Percentiles rank a stretch among this genome's conserved stretches.
These are phyloP conservation scores for Salix dunnii DNA, from an alignment of 345 rosid species.

Conservation along the genomic window DNA sequence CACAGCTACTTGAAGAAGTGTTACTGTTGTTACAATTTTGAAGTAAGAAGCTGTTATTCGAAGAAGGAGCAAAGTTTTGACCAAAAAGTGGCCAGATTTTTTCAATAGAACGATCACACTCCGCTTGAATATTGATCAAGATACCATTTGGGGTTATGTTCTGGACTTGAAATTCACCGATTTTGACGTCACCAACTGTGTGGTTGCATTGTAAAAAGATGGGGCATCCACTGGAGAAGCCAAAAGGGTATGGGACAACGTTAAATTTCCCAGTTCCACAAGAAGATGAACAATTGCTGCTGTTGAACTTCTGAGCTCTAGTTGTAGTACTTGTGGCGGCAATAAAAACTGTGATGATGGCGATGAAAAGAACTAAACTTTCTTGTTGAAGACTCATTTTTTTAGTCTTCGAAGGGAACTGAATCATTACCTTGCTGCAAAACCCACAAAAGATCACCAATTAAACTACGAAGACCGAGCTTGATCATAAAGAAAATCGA, in stretches of 20 bases:
- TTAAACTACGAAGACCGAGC: neutral
- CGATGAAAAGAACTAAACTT: slow-evolving; percentile 3
- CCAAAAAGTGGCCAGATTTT: slow-evolving; percentile 34
- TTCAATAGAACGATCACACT: slow-evolving; percentile 40
- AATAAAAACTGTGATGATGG: slow-evolving; percentile 2
- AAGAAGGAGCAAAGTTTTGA: slow-evolving; percentile 38
- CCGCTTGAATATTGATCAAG: slow-evolving; percentile 35
- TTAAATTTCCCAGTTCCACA: slow-evolving; percentile 39
- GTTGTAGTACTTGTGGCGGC: neutral
- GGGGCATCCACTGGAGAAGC: slow-evolving; percentile 51
- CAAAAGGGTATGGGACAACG: slow-evolving; percentile 59
- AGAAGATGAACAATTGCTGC: slow-evolving; percentile 11
- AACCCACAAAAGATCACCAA: neutral
- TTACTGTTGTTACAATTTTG: slow-evolving; percentile 49
- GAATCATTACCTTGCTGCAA: slow-evolving; percentile 8
- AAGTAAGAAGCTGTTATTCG: slow-evolving; percentile 51
- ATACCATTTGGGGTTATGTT: slow-evolving; percentile 48
- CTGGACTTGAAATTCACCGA: slow-evolving; percentile 50
- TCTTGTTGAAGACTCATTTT: slow-evolving; percentile 16
- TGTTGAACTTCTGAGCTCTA: slow-evolving; percentile 13
- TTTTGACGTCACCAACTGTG: neutral
- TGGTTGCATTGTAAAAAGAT: slow-evolving; percentile 44
- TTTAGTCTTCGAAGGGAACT: neutral
- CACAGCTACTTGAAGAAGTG: slow-evolving; percentile 23
- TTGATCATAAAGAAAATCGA: neutral